phyloP scores from a whole-genome alignment of 1,284 basidiomycete genomes.

The Malassezia sp. region DNA sequence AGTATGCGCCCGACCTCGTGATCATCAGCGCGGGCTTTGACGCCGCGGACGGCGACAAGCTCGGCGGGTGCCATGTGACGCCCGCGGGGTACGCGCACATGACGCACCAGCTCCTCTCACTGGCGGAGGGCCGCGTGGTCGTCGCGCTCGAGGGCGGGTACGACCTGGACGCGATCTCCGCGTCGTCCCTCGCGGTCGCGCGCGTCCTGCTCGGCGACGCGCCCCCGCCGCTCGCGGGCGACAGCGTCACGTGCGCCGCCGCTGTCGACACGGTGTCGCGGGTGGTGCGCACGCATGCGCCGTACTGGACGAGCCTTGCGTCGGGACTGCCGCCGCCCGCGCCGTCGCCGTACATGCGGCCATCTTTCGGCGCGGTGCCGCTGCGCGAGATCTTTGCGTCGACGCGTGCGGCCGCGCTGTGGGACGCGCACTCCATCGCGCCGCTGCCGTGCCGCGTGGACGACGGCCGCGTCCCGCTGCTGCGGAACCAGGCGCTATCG shows the following conservation, averaged over 20 bases:
- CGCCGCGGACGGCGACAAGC: constrained; percentile 78
- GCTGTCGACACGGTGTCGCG: constrained; percentile 78
- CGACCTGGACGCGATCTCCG: constrained; percentile 76
- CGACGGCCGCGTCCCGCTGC: neutral
- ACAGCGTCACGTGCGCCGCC: constrained; percentile 62
- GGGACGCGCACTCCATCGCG: constrained; percentile 2
- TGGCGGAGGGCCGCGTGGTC: constrained; percentile 77
- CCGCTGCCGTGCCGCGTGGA: constrained; percentile 1
- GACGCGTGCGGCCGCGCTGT: constrained; percentile 5
- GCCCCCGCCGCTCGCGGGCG: constrained; percentile 55
- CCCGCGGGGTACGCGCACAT: constrained; percentile 96
- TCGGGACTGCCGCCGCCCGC: too few relatives aligned
- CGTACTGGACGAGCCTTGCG: constrained; percentile 74
- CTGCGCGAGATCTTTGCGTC: neutral
- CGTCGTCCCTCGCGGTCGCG: constrained; percentile 74
- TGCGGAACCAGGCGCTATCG: constrained; percentile 54
- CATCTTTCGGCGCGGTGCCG: neutral
- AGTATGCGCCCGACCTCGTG: constrained; percentile 89
- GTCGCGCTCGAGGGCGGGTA: constrained; percentile 98
- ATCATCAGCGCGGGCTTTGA: constrained; percentile 98
- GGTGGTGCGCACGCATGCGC: constrained; percentile 72
- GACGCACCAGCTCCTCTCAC: constrained; percentile 86
- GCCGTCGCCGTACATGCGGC: constrained; percentile 49
- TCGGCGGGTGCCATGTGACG: constrained; percentile 79
- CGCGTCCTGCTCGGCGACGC: constrained; percentile 72